Conservation (phyloP, 768 basidiomycete species). For the Hortiboletus campestris region DNA sequence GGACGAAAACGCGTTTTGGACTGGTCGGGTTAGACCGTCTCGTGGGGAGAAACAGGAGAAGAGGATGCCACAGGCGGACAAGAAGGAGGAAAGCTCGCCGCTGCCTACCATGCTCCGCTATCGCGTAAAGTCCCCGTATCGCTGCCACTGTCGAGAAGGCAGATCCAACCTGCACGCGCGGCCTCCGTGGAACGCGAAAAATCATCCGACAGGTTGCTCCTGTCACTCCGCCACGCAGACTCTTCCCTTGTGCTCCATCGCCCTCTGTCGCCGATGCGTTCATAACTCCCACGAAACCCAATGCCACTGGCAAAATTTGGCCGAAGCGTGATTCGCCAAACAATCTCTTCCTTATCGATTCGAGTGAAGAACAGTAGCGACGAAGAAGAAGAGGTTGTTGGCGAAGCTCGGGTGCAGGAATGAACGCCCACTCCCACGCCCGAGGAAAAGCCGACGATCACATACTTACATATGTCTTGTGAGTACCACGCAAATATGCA, state of each 20-base stretch:
- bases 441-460: constrained; percentile 48
- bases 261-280: constrained; percentile 18
- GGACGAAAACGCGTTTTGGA: constrained; percentile 40
- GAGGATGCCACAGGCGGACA: not conserved
- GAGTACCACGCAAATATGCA: constrained; percentile 29
- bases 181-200: constrained; percentile 25
- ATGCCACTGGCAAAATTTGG: constrained; percentile 31
- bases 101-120: constrained; percentile 36
- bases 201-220: too few relatives aligned
- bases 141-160: constrained; percentile 64
- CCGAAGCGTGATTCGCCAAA: constrained; percentile 62
- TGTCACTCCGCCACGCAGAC: constrained; percentile 24
- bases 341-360: constrained; percentile 63
- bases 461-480: constrained; percentile 75
- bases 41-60: constrained; percentile 5
- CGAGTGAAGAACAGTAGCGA: constrained; percentile 33
- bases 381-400: constrained; percentile 34
- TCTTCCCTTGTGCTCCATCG: constrained; percentile 22
- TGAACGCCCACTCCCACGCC: constrained; percentile 37
- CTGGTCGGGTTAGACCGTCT: constrained; percentile 20
- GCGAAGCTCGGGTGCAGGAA: constrained; percentile 32
- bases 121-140: constrained; percentile 50
- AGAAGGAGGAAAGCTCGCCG: constrained; percentile 25
- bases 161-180: constrained; percentile 30
- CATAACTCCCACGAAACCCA: constrained; percentile 43